Percentiles rank a stretch among this genome's conserved stretches.
phyloP scores from a whole-genome alignment of 1,284 basidiomycete genomes.

The Apiotrichum laibachii region DNA sequence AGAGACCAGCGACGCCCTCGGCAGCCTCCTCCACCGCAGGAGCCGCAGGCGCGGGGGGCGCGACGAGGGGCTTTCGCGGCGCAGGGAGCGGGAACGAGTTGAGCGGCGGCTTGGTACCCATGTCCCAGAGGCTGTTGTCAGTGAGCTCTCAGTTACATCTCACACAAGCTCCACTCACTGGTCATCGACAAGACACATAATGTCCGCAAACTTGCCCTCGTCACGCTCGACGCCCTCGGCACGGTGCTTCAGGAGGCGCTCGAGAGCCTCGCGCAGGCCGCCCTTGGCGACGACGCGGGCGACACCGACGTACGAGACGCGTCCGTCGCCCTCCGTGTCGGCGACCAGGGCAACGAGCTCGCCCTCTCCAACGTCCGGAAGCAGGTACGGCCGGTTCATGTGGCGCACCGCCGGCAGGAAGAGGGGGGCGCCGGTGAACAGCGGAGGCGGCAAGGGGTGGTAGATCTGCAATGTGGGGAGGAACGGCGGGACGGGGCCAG shows the following conservation, averaged over 20 bases:
- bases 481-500: constrained; percentile 25
- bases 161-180: constrained; percentile 33
- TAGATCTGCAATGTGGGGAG: constrained; percentile 45
- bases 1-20: not conserved
- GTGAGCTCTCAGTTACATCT: not conserved
- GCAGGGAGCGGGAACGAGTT: constrained; percentile 29
- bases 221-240: constrained; percentile 35
- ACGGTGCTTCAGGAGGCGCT: constrained; percentile 25
- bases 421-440: constrained; percentile 55
- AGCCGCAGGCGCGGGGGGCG: constrained; percentile 16
- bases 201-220: constrained; percentile 48
- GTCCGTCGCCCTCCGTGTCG: constrained; percentile 18
- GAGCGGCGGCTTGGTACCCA: constrained; percentile 36
- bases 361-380: constrained; percentile 42
- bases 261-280: constrained; percentile 41
- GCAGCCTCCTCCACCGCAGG: not conserved
- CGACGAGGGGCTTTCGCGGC: constrained; percentile 28
- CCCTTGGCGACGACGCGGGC: constrained; percentile 40
- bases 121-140: constrained; percentile 44
- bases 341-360: constrained; percentile 39
- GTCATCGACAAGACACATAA: constrained; percentile 47
- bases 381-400: constrained; percentile 34
- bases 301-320: constrained; percentile 43
- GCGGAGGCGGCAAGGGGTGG: constrained; percentile 44
- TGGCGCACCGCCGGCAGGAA: constrained; percentile 49